These are phyloP conservation scores for Cenococcum geophilum DNA, from an alignment of 495 filamentous ascomycete species.

Conservation along the genomic window DNA sequence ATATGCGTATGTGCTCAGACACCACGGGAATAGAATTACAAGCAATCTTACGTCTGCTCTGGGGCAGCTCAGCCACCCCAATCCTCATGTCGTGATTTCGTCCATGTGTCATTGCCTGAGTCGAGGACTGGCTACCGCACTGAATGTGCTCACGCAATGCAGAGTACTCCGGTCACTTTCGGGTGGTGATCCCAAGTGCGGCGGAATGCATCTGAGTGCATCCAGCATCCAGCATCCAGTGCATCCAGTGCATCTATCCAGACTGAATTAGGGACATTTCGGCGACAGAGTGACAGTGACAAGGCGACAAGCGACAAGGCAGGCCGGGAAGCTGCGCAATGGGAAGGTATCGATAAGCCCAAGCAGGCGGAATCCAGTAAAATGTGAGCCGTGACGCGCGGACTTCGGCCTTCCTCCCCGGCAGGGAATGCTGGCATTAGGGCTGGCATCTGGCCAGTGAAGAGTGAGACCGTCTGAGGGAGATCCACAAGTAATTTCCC, in stretches of 20 bases:
- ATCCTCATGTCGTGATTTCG: too few species aligned
- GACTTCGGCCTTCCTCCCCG: neutral
- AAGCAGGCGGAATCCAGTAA: neutral
- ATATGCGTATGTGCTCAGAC: too few species aligned
- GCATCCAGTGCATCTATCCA: too few species aligned
- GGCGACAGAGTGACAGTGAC: too few species aligned
- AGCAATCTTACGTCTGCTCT: too few species aligned
- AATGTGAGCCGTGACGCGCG: neutral
- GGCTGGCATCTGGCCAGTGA: neutral
- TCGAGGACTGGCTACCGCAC: neutral
- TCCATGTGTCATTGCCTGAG: neutral
- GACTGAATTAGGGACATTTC: too few species aligned
- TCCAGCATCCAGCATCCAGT: too few species aligned
- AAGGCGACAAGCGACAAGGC: neutral
- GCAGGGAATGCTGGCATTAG: constrained; percentile 1
- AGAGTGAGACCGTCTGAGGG: neutral
- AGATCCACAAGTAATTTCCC: constrained; percentile 29
- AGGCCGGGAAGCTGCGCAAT: neutral
- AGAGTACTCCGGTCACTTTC: too few species aligned
- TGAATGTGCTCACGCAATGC: neutral
- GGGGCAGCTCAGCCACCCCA: too few species aligned
- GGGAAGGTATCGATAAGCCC: neutral
- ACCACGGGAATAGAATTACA: too few species aligned
- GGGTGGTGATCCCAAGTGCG: too few species aligned
- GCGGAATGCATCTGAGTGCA: too few species aligned